Evolutionary conservation across 129 eudicot genomes (phyloP).

Genomic region (Cynara cardunculus): DNA sequence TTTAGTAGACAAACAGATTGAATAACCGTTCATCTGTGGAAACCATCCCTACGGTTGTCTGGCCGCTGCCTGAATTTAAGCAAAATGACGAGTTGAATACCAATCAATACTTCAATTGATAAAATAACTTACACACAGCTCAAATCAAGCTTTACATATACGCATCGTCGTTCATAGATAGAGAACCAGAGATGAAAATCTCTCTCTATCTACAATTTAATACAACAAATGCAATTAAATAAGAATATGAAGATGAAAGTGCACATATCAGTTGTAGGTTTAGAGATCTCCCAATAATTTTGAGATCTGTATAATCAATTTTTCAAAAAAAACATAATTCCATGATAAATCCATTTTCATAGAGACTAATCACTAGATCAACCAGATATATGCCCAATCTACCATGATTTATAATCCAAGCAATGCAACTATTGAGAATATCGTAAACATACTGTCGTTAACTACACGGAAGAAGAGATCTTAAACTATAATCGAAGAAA

Average conservation of each 20-base stretch:
- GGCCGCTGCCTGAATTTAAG: conserved; percentile 20
- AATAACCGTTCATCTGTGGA: not conserved
- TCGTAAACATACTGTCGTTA: too few species aligned
- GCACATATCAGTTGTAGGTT: conserved; percentile 27
- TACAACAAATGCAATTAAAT: conserved; percentile 11
- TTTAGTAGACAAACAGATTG: not conserved
- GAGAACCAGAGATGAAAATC: not conserved
- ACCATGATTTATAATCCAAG: too few species aligned
- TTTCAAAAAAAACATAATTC: too few species aligned
- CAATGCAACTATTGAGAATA: too few species aligned
- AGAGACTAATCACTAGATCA: too few species aligned
- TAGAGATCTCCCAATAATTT: conserved; percentile 8
- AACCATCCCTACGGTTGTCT: conserved; percentile 42
- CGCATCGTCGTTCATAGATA: conserved; percentile 21
- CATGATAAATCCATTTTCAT: too few species aligned
- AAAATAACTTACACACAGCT: not conserved
- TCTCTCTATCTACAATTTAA: not conserved
- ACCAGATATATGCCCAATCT: too few species aligned
- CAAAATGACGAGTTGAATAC: not conserved
- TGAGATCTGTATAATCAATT: too few species aligned
- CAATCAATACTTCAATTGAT: not conserved
- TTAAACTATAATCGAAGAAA: not conserved
- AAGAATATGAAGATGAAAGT: not conserved
- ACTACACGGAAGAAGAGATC: not conserved
- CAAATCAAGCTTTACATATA: conserved; percentile 19